Base-by-base conservation (phyloP, 1,284 basidiomycete species). In the Volvariella volvacea region DNA sequence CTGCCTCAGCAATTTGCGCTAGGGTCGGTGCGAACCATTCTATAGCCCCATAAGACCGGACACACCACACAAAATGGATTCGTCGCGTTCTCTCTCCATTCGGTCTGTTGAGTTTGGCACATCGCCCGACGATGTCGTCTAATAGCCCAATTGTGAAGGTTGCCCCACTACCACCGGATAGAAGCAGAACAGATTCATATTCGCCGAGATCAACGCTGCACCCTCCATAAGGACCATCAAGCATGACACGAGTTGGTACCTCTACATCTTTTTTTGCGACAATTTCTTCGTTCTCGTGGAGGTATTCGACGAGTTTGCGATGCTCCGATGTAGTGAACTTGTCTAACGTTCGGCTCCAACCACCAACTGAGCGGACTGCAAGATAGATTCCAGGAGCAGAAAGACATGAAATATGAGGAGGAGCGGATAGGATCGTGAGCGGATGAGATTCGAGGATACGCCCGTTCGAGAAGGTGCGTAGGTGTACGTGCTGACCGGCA, bases 391-490 rank as follows among this genome's bases (percentile, higher is more conserved):
- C 66, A 39, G 40, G 39, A 15, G 2, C 31, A 14, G 41, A 33
- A 14, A 48, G 49, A 55, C 48, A 34, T 22, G 40, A 28, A 44
- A 14, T 50, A 25, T 65, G 65, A 3, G 74, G 63, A 0, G 86
- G 78, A 0, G 86, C 84, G 33, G 76, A 80, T 56, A 82, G 67
- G 47, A 91, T 86, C 4, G 83, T 87, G 46, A 91, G 68, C 0
- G 88, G 84, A 52, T 91, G 89, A 0, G 83, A 78, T 57, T 87
- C 83, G 52, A 88, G 80, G 15, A 86, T 54, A 12, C 77, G 72
- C 0, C 78, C 79, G 1, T 64, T 68, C 58, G 83, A 77, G 61
- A 91, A 81, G 12, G 88, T 73, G 0, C 87, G 80, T 2, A 92
- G 61, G 36, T 78, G 77, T 51, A 91, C 66, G 55, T 91, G 87